Evolutionary conservation across 768 basidiomycete genomes (phyloP), one percentile per base, ranked within the genome.

Genomic region (Vararia minispora): DNA sequence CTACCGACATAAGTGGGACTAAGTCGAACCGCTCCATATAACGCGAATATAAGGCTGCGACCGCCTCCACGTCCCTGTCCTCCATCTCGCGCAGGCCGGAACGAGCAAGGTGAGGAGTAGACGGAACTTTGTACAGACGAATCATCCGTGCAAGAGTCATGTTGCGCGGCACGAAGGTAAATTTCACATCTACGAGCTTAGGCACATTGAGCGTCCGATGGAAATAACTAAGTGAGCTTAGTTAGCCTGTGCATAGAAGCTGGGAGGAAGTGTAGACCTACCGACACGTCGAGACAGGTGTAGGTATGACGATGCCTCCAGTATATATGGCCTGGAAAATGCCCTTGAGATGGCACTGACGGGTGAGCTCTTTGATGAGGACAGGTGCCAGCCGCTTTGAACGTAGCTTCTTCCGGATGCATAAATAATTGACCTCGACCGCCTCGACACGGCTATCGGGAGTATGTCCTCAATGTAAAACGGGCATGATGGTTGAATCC

Each of bases 291-390:
- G 88, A 75, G 14, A 98, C 74, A 0, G 95, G 95, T 0, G 95
- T 98, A 7, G 95, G 95, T 9, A 99, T 65, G 29, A 95, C 78
- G 18, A 90, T 76, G 2, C 95, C 95, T 13, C 77, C 92, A 0
- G 95, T 99, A 58, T 98, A 98, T 35, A 99, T 84, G 6, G 95
- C 95, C 58, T 99, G 95, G 66, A 95, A 97, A 37, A 95, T 69
- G 23, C 87, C 87, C 45, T 76, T 72, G 26, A 98, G 69, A 57
- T 98, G 76, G 37, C 86, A 85, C 54, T 88, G 87, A 16, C 95
- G 72, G 0, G 95, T 98, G 18, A 98, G 83, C 54, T 99, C 95
- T 57, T 95, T 95, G 63, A 99, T 98, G 35, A 99, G 70, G 10
- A 98, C 87, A 1, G 95, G 95, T 0, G 95, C 81, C 17, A 98